Evolutionary conservation across 1,139 yeast species (phyloP).

Genomic region (Keqinozyma sinolaborantium): DNA sequence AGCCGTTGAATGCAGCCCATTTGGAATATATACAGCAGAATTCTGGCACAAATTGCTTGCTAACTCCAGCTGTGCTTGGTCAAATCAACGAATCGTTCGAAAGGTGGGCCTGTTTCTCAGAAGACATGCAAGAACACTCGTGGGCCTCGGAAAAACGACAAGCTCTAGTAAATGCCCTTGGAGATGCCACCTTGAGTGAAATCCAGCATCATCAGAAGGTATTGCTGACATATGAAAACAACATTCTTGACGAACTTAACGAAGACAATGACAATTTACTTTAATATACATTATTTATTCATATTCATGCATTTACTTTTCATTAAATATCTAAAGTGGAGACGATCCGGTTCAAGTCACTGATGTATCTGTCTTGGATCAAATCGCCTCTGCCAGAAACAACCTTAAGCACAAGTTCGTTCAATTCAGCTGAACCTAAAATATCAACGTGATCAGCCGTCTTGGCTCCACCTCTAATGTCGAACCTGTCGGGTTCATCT

Average conservation of each 20-base stretch:
- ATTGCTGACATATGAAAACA: not conserved
- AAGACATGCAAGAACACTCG: not conserved
- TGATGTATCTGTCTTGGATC: conserved; percentile 57
- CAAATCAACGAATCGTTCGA: conserved; percentile 2
- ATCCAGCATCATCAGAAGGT: conserved; percentile 2
- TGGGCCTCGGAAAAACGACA: conserved; percentile 4
- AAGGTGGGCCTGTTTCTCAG: conserved; percentile 3
- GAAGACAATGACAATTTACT: not conserved
- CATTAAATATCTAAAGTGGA: conserved; percentile 34
- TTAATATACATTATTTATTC: conserved; percentile 1
- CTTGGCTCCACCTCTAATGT: conserved; percentile 94
- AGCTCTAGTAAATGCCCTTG: conserved; percentile 3
- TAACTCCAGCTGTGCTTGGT: not conserved
- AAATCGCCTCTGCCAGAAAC: conserved; percentile 76
- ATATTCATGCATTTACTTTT: no score
- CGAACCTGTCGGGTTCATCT: conserved; percentile 91
- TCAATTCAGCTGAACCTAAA: conserved; percentile 86
- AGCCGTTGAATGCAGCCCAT: conserved; percentile 5
- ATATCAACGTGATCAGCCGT: conserved; percentile 98
- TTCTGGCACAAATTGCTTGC: not conserved
- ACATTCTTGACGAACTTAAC: not conserved
- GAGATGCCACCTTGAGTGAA: conserved; percentile 3
- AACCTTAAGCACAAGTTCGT: conserved; percentile 76
- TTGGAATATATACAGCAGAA: conserved; percentile 1
- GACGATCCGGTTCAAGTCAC: conserved; percentile 61